Percentiles rank a stretch among this genome's conserved stretches.
These are phyloP conservation scores for Daldinia bambusicola DNA, from an alignment of 495 filamentous ascomycete species.

Conservation along the genomic window DNA sequence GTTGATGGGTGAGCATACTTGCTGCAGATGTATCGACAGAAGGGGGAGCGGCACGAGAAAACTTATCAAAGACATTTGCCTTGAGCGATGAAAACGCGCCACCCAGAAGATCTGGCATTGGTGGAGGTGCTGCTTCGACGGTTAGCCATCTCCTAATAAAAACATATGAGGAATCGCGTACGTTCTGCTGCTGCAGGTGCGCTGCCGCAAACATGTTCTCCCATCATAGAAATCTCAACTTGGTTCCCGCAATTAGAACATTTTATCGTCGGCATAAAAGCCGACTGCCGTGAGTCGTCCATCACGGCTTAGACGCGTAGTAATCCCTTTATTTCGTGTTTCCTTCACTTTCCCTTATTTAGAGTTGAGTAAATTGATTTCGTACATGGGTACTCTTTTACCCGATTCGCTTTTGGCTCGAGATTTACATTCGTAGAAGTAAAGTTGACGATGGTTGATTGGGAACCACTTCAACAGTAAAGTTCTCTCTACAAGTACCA, in stretches of 20 bases:
- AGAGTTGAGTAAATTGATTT: slow-evolving; percentile 10
- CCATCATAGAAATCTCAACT: slow-evolving; percentile 91
- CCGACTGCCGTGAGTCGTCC: slow-evolving; percentile 65
- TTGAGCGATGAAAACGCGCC: slow-evolving; percentile 44
- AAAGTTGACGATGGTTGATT: slow-evolving; percentile 23
- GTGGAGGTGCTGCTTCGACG: slow-evolving; percentile 48
- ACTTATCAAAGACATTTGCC: slow-evolving; percentile 52
- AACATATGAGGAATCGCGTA: slow-evolving; percentile 44
- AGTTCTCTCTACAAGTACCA: slow-evolving; percentile 2
- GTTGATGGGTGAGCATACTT: slow-evolving; percentile 58
- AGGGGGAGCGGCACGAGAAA: slow-evolving; percentile 52
- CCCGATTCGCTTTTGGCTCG: slow-evolving; percentile 15
- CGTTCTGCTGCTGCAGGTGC: slow-evolving; percentile 50
- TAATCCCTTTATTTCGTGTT: slow-evolving; percentile 34
- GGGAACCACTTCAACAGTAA: slow-evolving; percentile 1
- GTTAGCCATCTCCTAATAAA: background rate
- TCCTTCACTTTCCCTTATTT: slow-evolving; percentile 29
- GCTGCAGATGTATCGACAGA: slow-evolving; percentile 67
- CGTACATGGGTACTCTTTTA: slow-evolving; percentile 30
- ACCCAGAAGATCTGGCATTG: slow-evolving; percentile 51
- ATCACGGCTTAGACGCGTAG: slow-evolving; percentile 53
- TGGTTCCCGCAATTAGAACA: slow-evolving; percentile 88
- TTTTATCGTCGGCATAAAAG: slow-evolving; percentile 91
- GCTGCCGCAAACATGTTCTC: slow-evolving; percentile 80
- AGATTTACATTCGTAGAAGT: slow-evolving; percentile 9